Base-by-base conservation (phyloP, 306 rosid species). In the Trifolium dubium region DNA sequence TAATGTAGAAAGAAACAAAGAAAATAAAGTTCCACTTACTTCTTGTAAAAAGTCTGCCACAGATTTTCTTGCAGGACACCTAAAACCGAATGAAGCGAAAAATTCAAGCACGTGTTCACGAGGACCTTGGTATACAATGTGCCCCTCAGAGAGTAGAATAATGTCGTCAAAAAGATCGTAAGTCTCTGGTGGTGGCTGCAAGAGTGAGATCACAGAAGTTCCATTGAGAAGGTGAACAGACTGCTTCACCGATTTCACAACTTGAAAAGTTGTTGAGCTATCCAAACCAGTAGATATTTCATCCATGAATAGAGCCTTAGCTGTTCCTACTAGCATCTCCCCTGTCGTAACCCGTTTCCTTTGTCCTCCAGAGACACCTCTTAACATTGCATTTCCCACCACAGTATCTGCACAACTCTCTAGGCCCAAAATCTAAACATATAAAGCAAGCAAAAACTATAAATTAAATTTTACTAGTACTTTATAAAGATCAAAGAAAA, bases 281-380 rank as follows among this genome's bases (percentile, higher is more conserved):
- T 86, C 89, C 73, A 86, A 77, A 15, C 89, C 89, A 35, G 84
- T 86, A 0, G 87, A 86, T 75, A 86, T 86, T 64, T 86, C 87
- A 72, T 86, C 89, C 89, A 86, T 86, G 64, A 86, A 75, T 1
- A 86, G 64, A 43, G 85, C 89, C 37, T 83, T 83, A 30, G 81
- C 81, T 13, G 89, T 87, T 71, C 89, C 66, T 14, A 60, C 66
- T 11, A 60, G 12, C 66, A 60, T 60, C 66, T 60, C 66, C 66
- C 66, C 66, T 60, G 66, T 79, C 1, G 83, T 61, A 39, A 74
- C 80, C 44, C 77, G 72, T 15, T 67, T 67, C 41, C 35, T 46
- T 67, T 67, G 72, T 67, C 72, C 72, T 12, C 72, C 72, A 17
- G 67, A 74, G 44, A 80, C 10, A 5, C 83, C 83, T 55, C 80